Base-by-base conservation (phyloP, 1,284 basidiomycete species). In the Stereum hirsutum region DNA sequence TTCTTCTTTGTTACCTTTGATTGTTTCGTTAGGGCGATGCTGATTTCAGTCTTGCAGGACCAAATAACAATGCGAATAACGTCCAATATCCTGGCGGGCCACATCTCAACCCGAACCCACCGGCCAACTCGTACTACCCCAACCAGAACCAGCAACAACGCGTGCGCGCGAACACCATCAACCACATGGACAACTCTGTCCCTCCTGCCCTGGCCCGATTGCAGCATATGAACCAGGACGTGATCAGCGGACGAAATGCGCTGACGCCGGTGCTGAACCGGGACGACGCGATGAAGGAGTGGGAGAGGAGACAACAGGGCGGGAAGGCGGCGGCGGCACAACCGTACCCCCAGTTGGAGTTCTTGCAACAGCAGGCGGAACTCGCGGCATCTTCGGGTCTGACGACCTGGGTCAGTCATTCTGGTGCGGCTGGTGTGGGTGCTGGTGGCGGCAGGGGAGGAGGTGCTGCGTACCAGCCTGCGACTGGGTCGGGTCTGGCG, bases 291-390 rank as follows among this genome's bases (percentile, higher is more conserved):
- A 84, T 89, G 69, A 76, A 81, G 36, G 90, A 93, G 60, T 94
- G 89, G 93, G 87, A 93, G 64, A 65, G 87, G 53, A 64, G 90
- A 51, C 82, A 88, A 58, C 81, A 88, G 58, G 61, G 77, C 12
- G 84, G 81, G 10, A 85, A 86, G 57, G 67, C 72, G 0, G 60
- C 68, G 7, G 72, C 77, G 24, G 70, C 78, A 15, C 77, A 83
- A 54, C 78, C 83, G 20, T 91, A 93, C 55, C 88, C 88, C 6
- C 89, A 92, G 58, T 70, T 95, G 41, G 90, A 94, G 59, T 88
- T 77, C 59, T 62, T 96, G 45, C 89, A 94, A 54, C 90, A 95
- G 59, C 92, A 95, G 58, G 92, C 89, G 1, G 90, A 94, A 62
- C 68, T 90, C 48, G 86, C 80, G 4, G 76, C 79, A 17, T 64